A percentile compares a stretch with the other conserved stretches of the same genome.
Evolutionary conservation across 1,139 yeast genomes (phyloP).

Genomic region (Tardiomyces depauwii): DNA sequence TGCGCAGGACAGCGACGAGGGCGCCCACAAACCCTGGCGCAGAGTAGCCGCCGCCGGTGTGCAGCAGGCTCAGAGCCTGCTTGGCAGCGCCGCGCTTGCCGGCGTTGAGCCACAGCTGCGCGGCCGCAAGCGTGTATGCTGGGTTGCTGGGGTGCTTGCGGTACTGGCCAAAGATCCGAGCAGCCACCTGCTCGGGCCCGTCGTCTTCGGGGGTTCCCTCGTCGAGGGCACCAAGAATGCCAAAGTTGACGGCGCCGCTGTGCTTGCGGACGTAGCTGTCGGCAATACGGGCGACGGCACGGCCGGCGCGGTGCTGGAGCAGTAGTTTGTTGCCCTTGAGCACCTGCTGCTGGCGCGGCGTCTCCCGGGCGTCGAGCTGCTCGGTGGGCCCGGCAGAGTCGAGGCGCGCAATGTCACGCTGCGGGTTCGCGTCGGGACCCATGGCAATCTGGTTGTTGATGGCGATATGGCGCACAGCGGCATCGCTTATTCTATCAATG

Average conservation of each 20-base stretch:
- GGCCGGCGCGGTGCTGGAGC: constrained; percentile 9
- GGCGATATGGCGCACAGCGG: constrained; percentile 4
- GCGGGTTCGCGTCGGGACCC: neutral
- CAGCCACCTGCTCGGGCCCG: constrained; percentile 6
- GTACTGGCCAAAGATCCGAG: constrained; percentile 4
- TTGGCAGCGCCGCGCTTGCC: neutral
- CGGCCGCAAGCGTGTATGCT: constrained; percentile 4
- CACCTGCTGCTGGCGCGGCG: constrained; percentile 9
- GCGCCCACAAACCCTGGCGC: constrained; percentile 8
- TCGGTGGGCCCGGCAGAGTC: constrained; percentile 6
- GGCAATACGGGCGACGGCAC: constrained; percentile 3
- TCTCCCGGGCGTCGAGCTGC: constrained; percentile 4
- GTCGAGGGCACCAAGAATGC: neutral
- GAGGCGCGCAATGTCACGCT: constrained; percentile 3
- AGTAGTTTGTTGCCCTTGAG: constrained; percentile 8
- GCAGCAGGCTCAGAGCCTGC: neutral
- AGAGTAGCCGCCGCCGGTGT: neutral
- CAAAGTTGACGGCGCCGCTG: neutral
- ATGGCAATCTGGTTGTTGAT: constrained; percentile 6
- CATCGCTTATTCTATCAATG: constrained; percentile 9
- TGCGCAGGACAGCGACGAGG: constrained; percentile 3
- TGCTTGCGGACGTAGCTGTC: constrained; percentile 4
- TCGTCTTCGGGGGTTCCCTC: neutral
- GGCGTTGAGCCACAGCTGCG: constrained; percentile 5
- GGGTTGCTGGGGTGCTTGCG: constrained; percentile 1